Conservation (phyloP, 352 stramenopile genomes). For the Elongisporangium anandrum region DNA sequence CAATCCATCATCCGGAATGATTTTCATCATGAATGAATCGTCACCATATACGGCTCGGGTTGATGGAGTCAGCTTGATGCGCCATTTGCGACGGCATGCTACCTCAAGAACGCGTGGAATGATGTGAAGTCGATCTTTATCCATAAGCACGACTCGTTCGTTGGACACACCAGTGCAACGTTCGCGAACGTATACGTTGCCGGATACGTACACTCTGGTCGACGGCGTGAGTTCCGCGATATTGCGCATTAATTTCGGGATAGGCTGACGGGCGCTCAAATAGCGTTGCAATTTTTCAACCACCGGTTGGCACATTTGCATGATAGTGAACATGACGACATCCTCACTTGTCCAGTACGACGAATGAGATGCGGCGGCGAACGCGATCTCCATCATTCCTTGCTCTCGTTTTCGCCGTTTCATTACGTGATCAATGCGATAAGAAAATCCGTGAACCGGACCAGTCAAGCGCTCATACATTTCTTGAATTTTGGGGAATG, state of each 20-base stretch:
- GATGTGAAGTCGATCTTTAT: constrained; percentile 66
- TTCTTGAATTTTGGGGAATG: constrained; percentile 76
- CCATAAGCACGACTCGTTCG: constrained; percentile 70
- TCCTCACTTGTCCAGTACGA: constrained; percentile 89
- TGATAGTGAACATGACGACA: constrained; percentile 81
- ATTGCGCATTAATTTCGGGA: constrained; percentile 70
- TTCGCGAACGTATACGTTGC: constrained; percentile 74
- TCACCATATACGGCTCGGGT: constrained; percentile 69
- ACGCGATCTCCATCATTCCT: constrained; percentile 85
- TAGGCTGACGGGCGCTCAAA: constrained; percentile 64
- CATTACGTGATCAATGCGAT: constrained; percentile 81
- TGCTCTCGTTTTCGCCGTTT: constrained; percentile 71
- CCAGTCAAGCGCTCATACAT: constrained; percentile 64
- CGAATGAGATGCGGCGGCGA: constrained; percentile 76
- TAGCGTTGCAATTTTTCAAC: constrained; percentile 80
- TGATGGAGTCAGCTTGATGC: constrained; percentile 39
- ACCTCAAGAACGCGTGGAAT: constrained; percentile 58
- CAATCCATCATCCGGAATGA: constrained; percentile 38
- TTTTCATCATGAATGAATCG: constrained; percentile 78
- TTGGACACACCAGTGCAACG: constrained; percentile 72
- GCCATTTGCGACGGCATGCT: constrained; percentile 67
- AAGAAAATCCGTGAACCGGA: constrained; percentile 67
- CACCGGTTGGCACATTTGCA: constrained; percentile 83
- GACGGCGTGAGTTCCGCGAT: constrained; percentile 81
- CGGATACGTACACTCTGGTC: constrained; percentile 54